These are phyloP conservation scores for Mycena chlorophos DNA, from an alignment of 768 basidiomycete species.

Conservation along the genomic window DNA sequence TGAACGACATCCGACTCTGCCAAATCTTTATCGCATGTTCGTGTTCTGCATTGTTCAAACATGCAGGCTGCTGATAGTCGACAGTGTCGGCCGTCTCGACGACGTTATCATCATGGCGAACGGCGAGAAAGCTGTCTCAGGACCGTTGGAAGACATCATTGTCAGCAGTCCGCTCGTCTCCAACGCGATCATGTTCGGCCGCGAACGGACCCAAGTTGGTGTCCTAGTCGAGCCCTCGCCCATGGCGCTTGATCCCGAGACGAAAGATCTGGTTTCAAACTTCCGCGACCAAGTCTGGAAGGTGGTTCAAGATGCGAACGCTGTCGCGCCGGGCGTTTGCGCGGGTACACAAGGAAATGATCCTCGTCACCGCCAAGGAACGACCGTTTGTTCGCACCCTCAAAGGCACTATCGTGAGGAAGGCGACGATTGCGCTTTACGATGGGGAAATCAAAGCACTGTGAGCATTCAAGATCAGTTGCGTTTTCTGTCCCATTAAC, in stretches of 20 bases:
- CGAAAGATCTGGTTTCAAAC: constrained; percentile 26
- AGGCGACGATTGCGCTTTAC: constrained; percentile 21
- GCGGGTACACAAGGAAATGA: constrained; percentile 53
- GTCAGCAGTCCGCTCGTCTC: constrained; percentile 14
- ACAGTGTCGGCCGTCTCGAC: constrained; percentile 29
- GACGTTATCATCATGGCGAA: constrained; percentile 27
- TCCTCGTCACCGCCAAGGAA: constrained; percentile 39
- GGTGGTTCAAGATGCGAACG: constrained; percentile 46
- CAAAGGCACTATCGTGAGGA: constrained; percentile 49
- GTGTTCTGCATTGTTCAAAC: background rate
- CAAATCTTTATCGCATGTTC: constrained; percentile 30
- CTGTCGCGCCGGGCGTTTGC: constrained; percentile 40
- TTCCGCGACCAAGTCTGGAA: constrained; percentile 27
- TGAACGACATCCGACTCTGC: constrained; percentile 30
- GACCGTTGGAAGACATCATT: constrained; percentile 24
- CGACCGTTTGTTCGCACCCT: constrained; percentile 45
- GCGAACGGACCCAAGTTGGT: constrained; percentile 12
- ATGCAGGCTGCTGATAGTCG: background rate
- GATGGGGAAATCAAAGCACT: background rate
- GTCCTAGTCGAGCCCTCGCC: constrained; percentile 21
- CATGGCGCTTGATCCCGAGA: constrained; percentile 10
- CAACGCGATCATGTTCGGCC: background rate
- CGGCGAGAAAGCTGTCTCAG: constrained; percentile 29
- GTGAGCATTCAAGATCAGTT: background rate
- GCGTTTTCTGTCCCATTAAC: background rate